phyloP scores from a whole-genome alignment of 352 stramenopile species.

The Phytophthora pini region DNA sequence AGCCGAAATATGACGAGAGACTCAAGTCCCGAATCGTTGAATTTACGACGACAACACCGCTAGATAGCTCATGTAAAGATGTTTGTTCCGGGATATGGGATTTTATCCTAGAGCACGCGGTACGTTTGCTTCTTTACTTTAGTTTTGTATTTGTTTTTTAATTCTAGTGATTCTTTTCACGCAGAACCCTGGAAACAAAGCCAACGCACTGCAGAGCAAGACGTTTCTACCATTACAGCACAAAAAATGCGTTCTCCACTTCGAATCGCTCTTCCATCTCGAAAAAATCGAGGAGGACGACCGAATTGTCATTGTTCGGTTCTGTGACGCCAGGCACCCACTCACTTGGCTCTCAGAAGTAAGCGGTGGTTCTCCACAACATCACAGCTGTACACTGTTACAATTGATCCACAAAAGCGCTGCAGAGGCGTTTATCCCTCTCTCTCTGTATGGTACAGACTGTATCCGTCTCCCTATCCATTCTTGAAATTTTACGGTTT shows the following conservation, averaged over 20 bases:
- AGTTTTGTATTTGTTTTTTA: background rate
- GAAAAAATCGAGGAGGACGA: slow-evolving; percentile 15
- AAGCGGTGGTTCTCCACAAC: too few relatives aligned
- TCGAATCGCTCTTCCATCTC: slow-evolving; percentile 18
- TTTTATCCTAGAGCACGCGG: slow-evolving; percentile 6
- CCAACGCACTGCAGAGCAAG: slow-evolving; percentile 14
- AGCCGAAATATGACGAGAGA: too few relatives aligned
- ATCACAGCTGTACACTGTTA: too few relatives aligned
- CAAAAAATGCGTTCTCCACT: background rate
- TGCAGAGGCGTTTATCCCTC: too few relatives aligned
- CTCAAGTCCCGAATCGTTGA: background rate
- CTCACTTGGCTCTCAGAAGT: too few relatives aligned
- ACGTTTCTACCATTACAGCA: slow-evolving; percentile 4
- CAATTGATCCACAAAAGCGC: too few relatives aligned
- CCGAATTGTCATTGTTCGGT: slow-evolving; percentile 7
- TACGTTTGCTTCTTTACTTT: background rate
- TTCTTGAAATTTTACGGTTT: too few relatives aligned
- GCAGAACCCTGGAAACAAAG: background rate
- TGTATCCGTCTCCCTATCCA: too few relatives aligned
- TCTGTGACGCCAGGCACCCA: too few relatives aligned
- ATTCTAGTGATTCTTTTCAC: background rate
- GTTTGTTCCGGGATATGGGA: slow-evolving; percentile 7
- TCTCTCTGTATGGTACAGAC: too few relatives aligned
- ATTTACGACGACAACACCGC: slow-evolving; percentile 16
- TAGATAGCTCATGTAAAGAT: slow-evolving; percentile 13